phyloP scores from a whole-genome alignment of 805 yeast genomes.

The Teunomyces atbi region DNA sequence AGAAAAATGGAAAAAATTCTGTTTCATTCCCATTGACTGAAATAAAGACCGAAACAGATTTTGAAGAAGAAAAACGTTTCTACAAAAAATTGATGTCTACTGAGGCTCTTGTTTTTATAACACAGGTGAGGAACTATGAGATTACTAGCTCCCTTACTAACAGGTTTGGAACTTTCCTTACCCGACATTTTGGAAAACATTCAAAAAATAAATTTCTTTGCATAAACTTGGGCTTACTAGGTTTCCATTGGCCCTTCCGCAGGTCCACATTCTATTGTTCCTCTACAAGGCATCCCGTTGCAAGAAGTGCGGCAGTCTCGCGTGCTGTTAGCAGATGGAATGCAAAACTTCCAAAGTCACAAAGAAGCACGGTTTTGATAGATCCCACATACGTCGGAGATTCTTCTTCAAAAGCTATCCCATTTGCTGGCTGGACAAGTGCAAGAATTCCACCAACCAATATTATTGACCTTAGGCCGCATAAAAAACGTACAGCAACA shows the following conservation, averaged over 20 bases:
- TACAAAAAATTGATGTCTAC: conserved; percentile 32
- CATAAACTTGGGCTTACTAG: conserved; percentile 39
- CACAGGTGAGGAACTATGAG: conserved; percentile 36
- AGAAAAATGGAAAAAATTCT: background rate
- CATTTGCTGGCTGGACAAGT: conserved; percentile 38
- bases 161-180: conserved; percentile 4
- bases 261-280: conserved; percentile 38
- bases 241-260: conserved; percentile 47
- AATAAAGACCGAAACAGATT: background rate
- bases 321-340: conserved; percentile 39
- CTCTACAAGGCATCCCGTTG: conserved; percentile 38
- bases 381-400: conserved; percentile 38
- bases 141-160: conserved; percentile 17
- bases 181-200: conserved; percentile 30
- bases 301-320: conserved; percentile 39
- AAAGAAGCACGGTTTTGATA: conserved; percentile 24
- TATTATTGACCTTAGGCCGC: conserved; percentile 40
- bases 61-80: conserved; percentile 16
- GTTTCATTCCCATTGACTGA: background rate
- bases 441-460: conserved; percentile 38
- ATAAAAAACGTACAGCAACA: conserved; percentile 22
- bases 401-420: conserved; percentile 28
- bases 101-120: conserved; percentile 39
- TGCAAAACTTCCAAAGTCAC: conserved; percentile 2
- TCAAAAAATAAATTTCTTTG: conserved; percentile 30